These are phyloP conservation scores for Fusarium sp. DNA, from an alignment of 2,329 filamentous ascomycete species.

Conservation along the genomic window DNA sequence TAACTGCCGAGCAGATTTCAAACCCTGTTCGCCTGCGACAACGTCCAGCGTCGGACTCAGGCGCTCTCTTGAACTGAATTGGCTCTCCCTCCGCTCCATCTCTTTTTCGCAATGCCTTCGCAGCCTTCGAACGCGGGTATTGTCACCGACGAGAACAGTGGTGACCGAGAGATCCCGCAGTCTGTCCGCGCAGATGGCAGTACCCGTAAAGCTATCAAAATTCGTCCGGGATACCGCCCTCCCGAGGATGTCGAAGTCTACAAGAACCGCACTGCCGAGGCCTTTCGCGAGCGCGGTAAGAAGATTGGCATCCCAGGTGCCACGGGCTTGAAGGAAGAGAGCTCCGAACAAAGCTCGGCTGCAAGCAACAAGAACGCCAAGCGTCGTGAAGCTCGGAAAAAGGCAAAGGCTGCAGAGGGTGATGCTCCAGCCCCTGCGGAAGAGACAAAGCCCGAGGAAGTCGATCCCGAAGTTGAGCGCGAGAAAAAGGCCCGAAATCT, in stretches of 20 bases:
- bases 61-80: not conserved
- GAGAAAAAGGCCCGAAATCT: conserved; percentile 94
- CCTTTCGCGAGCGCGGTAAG: conserved; percentile 78
- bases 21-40: conserved; percentile 3
- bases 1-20: conserved; percentile 30
- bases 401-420: conserved; percentile 67
- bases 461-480: conserved; percentile 78
- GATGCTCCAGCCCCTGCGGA: conserved; percentile 48
- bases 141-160: conserved; percentile 77
- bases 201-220: conserved; percentile 92
- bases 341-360: conserved; percentile 57
- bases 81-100: not conserved
- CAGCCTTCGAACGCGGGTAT: conserved; percentile 74
- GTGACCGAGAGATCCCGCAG: conserved; percentile 88
- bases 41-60: not conserved
- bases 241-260: conserved; percentile 97
- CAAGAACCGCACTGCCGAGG: conserved; percentile 89
- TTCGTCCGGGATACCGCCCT: conserved; percentile 91
- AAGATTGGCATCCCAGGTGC: conserved; percentile 77
- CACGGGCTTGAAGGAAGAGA: conserved; percentile 63
- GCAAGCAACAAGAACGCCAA: conserved; percentile 89
- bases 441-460: conserved; percentile 51
- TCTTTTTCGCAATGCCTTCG: conserved; percentile 54
- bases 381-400: conserved; percentile 65
- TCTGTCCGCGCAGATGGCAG: conserved; percentile 88